Evolutionary conservation across 768 basidiomycete genomes (phyloP), one percentile per base, ranked within the genome.

Genomic region (Kondoa malvinella): DNA sequence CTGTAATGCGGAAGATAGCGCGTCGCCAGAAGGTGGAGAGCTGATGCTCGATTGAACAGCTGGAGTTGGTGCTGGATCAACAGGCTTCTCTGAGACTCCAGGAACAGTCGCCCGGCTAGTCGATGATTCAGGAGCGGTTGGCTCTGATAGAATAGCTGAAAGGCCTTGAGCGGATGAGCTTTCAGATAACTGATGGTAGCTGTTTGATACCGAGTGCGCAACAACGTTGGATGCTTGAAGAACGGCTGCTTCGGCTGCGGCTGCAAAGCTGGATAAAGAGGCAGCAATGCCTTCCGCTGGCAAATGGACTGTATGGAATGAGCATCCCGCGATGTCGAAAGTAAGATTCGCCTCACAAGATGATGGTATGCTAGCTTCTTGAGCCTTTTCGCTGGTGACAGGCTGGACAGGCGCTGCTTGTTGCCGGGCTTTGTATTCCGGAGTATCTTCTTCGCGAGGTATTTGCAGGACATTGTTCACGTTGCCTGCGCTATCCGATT

Each of bases 1-100:
- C 40, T 50, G 8, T 21, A 50, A 50, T 8, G 40, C 40, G 8
- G 8, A 8, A 50, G 8, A 8, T 8, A 50, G 40, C 21, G 8
- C 40, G 21, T 50, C 40, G 21, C 40, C 40, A 8, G 40, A 50
- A 50, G 61, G 29, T 16, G 33, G 16, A 21, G 61, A 27, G 61
- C n/a, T 63, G 29, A 17, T 31, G 8, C 3, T 21, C 16, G 61
- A 31, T 33, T 27, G 14, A 14, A 63, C 61, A 33, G 26, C 30
- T 16, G 61, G 61, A 27, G 61, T 63, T 27, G 61, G 61, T 15
- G 61, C 61, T 27, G 61, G 61, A 32, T 63, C 61, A 33, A 32
- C 61, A 17, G 61, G 61, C 32, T 27, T 32, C 61, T 63, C 61
- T 3, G 58, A 59, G 30, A 4, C 27, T 14, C 25, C 58, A 12